phyloP scores from a whole-genome alignment of 345 rosid species.

The Noccaea caerulescens region DNA sequence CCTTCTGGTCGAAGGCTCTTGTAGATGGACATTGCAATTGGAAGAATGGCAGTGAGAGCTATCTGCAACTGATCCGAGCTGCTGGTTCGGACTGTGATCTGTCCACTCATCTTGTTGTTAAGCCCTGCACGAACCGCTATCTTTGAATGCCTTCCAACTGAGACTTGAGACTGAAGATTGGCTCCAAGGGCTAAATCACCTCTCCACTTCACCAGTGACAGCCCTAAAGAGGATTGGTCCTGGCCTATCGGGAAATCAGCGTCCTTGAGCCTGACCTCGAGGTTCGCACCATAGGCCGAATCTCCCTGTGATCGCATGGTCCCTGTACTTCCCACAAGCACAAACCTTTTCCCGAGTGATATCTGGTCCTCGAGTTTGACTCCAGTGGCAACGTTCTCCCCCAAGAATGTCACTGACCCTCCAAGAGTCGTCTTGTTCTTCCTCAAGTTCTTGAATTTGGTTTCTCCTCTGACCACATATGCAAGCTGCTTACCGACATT shows the following conservation, averaged over 20 bases:
- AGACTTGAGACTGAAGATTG: slow-evolving; percentile 84
- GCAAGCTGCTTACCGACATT: slow-evolving; percentile 94
- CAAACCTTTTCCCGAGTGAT: slow-evolving; percentile 71
- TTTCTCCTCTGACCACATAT: slow-evolving; percentile 79
- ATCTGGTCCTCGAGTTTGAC: slow-evolving; percentile 88
- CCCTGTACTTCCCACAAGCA: slow-evolving; percentile 87
- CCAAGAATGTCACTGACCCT: slow-evolving; percentile 76
- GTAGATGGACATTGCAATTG: slow-evolving; percentile 70
- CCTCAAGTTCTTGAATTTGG: slow-evolving; percentile 74
- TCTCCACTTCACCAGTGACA: slow-evolving; percentile 92
- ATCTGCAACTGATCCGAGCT: slow-evolving; percentile 95
- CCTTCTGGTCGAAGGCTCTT: slow-evolving; percentile 68
- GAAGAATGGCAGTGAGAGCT: slow-evolving; percentile 75
- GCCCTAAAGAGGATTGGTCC: slow-evolving; percentile 81
- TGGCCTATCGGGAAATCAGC: slow-evolving; percentile 91
- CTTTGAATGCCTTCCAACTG: slow-evolving; percentile 75
- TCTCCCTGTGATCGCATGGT: slow-evolving; percentile 77
- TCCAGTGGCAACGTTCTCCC: slow-evolving; percentile 84
- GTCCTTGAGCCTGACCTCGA: slow-evolving; percentile 80
- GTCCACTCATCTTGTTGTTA: slow-evolving; percentile 94
- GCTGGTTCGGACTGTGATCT: slow-evolving; percentile 75
- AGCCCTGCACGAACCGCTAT: slow-evolving; percentile 86
- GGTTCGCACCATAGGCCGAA: slow-evolving; percentile 86
- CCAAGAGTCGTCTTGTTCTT: slow-evolving; percentile 81
- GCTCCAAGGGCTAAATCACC: slow-evolving; percentile 94